Evolutionary conservation across 129 eudicot species (phyloP).

Genomic region (Ambrosia artemisiifolia): DNA sequence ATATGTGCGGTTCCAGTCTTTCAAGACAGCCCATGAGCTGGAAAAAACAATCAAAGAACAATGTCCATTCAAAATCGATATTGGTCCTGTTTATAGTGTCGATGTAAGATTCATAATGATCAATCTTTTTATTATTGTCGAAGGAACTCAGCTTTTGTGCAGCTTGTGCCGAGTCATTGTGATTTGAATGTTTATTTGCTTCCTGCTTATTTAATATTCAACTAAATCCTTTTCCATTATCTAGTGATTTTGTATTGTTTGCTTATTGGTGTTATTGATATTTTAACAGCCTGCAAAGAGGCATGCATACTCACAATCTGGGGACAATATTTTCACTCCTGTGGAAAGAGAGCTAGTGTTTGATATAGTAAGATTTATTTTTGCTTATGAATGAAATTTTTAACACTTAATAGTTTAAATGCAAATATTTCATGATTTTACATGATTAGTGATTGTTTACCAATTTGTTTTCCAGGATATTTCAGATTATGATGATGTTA

Average conservation of each 20-base stretch:
- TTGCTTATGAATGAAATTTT: background rate
- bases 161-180: background rate
- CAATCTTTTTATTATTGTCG: background rate
- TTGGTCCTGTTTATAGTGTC: constrained; percentile 86
- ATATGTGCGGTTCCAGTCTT: constrained; percentile 85
- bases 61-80: constrained; percentile 86
- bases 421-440: background rate
- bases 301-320: constrained; percentile 79
- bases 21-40: constrained; percentile 53
- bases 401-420: background rate
- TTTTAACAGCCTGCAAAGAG: constrained; percentile 85
- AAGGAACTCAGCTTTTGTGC: background rate
- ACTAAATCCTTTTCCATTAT: background rate
- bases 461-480: constrained; percentile 60
- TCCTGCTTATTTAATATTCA: background rate
- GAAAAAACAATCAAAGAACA: constrained; percentile 75
- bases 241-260: background rate
- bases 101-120: constrained; percentile 46
- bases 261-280: constrained; percentile 5
- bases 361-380: constrained; percentile 64
- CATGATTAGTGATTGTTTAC: constrained; percentile 12
- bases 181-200: no score
- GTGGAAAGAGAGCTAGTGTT: constrained; percentile 92
- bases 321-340: constrained; percentile 83
- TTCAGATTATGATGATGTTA: constrained; percentile 90